Base-by-base conservation (phyloP, 2,329 filamentous ascomycete species). In the Colletotrichum tropicale region DNA sequence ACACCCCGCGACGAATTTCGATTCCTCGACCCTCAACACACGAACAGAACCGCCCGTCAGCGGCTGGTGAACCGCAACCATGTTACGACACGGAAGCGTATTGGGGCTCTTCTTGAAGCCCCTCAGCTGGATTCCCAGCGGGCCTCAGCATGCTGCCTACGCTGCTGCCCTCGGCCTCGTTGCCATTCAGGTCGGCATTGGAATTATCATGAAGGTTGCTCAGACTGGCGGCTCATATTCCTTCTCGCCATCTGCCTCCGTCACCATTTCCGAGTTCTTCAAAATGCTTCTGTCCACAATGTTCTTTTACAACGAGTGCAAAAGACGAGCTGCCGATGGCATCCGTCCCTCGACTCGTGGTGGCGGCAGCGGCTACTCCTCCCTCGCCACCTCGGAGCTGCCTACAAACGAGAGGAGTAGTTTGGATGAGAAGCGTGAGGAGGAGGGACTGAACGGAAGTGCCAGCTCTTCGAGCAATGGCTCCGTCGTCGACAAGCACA, bases 141-240 rank as follows among this genome's bases (percentile, higher is more conserved):
- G 76, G 21, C 77, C 76, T 61, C 78, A 78, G 62, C 73, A 71
- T 55, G 76, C 76, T n/a, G 77, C 78, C 56, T 79, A 78, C 67
- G 78, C 78, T 15, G 82, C 83, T 16, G 82, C 83, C 9, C 78
- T 84, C 26, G 81, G 80, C 21, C 78, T 84, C 15, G 81, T 84
- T 24, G 79, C 79, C 12, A 83, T 85, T 61, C 81, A 83, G 75
- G 83, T 83, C 66, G 81, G 82, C 60, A 82, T 85, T n/a, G 80
- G 80, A 56, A 81, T 84, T 55, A 80, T 85, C 21, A 80, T 83
- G 78, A 83, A 83, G 75, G 66, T 80, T 58, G 76, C 83, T 3
- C 82, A 83, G 71, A 79, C 76, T 0, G 76, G 74, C 36, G 79
- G 81, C 3, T 77, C 78, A 21, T 82, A 81, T 52, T 74, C 76